Percentiles rank a stretch among this genome's conserved stretches.
Conservation (phyloP, 306 rosid species). For the Hippophae gyantsensis region DNA sequence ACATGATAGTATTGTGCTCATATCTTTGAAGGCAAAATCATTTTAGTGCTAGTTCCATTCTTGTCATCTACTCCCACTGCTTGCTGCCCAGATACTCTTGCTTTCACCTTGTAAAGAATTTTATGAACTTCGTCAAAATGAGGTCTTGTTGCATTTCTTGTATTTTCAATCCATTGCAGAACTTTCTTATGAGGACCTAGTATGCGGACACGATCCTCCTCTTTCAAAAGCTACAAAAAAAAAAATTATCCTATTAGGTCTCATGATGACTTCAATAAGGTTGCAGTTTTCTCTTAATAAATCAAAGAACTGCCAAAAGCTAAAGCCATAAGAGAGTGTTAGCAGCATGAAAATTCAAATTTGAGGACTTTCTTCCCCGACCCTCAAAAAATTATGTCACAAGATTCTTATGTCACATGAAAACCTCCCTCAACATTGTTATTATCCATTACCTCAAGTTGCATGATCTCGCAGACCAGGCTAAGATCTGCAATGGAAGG, state of each 20-base stretch:
- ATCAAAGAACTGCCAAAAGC: too few relatives aligned
- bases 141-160: constrained; percentile 63
- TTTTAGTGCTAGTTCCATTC: constrained; percentile 22
- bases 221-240: constrained; percentile 53
- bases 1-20: constrained; percentile 5
- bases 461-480: constrained; percentile 74
- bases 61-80: constrained; percentile 11
- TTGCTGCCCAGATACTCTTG: constrained; percentile 29
- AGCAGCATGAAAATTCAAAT: too few relatives aligned
- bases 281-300: too few relatives aligned
- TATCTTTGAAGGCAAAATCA: constrained; percentile 44
- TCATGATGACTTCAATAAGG: too few relatives aligned
- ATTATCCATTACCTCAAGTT: constrained; percentile 57
- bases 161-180: constrained; percentile 71
- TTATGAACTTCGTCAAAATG: constrained; percentile 73
- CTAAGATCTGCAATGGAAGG: constrained; percentile 81
- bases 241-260: too few relatives aligned
- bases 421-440: background rate
- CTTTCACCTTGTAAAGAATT: constrained; percentile 39
- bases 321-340: too few relatives aligned
- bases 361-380: too few relatives aligned
- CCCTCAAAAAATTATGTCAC: too few relatives aligned
- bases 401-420: background rate
- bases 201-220: constrained; percentile 46
- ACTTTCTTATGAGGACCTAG: constrained; percentile 78